Evolutionary conservation across 2,329 filamentous ascomycete species (phyloP).

Genomic region (Fonsecaea monophora): DNA sequence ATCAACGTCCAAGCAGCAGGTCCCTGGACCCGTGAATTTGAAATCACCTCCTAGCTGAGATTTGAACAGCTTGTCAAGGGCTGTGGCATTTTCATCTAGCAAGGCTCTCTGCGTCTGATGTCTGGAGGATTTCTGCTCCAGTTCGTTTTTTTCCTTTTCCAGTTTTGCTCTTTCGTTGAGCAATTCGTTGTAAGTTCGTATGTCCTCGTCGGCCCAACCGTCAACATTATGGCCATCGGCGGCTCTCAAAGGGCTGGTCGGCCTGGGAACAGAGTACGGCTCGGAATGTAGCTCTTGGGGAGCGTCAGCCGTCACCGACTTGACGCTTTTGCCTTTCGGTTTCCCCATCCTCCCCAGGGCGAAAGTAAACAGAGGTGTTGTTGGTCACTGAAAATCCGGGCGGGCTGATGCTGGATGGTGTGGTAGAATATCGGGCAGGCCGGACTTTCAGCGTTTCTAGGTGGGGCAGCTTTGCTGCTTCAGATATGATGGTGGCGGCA

Average conservation of each 20-base stretch:
- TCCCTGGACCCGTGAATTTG: slow-evolving; percentile 34
- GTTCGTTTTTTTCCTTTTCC: slow-evolving; percentile 38
- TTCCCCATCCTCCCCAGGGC: slow-evolving; percentile 29
- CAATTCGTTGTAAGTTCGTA: slow-evolving; percentile 38
- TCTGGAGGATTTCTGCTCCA: slow-evolving; percentile 36
- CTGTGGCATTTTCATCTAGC: slow-evolving; percentile 35
- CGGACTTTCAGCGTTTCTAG: neutral
- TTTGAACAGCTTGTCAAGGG: slow-evolving; percentile 34
- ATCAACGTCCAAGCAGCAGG: slow-evolving; percentile 35
- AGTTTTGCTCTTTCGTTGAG: slow-evolving; percentile 38
- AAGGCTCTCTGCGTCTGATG: slow-evolving; percentile 37
- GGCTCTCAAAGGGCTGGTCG: slow-evolving; percentile 24
- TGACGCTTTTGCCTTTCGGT: slow-evolving; percentile 31
- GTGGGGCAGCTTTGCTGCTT: neutral
- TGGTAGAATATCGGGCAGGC: slow-evolving; percentile 3
- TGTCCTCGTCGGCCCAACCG: slow-evolving; percentile 38
- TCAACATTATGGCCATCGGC: slow-evolving; percentile 38
- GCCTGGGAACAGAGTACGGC: neutral
- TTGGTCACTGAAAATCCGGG: neutral
- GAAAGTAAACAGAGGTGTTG: neutral
- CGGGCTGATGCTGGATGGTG: slow-evolving; percentile 1
- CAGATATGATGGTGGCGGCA: slow-evolving; percentile 9
- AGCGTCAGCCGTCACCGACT: slow-evolving; percentile 11
- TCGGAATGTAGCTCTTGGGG: slow-evolving; percentile 17
- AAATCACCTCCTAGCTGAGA: slow-evolving; percentile 35